Conservation (phyloP, 2,329 filamentous ascomycete genomes). For the Fusarium sp. region DNA sequence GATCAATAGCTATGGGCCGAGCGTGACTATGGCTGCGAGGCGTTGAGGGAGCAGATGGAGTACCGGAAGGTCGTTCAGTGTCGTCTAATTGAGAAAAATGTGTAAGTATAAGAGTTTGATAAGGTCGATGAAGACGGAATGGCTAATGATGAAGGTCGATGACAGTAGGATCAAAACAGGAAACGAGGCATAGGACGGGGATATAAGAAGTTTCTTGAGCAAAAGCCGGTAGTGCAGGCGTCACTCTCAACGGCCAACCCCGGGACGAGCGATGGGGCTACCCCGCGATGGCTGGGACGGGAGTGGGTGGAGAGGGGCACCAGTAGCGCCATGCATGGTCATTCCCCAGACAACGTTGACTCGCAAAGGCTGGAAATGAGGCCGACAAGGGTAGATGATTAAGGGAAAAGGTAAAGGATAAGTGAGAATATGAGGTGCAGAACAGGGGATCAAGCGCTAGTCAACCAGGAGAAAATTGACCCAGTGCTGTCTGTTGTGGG, state of each 20-base stretch:
- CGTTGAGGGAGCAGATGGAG: constrained; percentile 41
- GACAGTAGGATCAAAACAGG: constrained; percentile 34
- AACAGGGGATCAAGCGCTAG: background rate
- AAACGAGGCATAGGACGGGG: constrained; percentile 32
- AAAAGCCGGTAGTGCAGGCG: constrained; percentile 31
- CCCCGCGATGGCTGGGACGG: constrained; percentile 44
- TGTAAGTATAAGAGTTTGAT: constrained; percentile 23
- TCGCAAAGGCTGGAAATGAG: constrained; percentile 16
- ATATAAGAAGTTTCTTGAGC: constrained; percentile 31
- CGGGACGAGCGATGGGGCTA: constrained; percentile 42
- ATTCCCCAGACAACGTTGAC: constrained; percentile 23
- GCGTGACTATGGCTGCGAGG: constrained; percentile 49
- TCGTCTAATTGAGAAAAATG: constrained; percentile 35
- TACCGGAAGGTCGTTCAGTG: constrained; percentile 23
- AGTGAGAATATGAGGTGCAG: constrained; percentile 4
- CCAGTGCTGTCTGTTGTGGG: background rate
- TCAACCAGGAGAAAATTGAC: background rate
- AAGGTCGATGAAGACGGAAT: background rate
- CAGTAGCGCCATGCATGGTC: constrained; percentile 26
- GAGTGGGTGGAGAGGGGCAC: constrained; percentile 37
- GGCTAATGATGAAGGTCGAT: constrained; percentile 19
- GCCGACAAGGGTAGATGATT: constrained; percentile 22
- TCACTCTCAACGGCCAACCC: constrained; percentile 42
- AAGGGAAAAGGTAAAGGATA: constrained; percentile 12
- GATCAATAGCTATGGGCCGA: constrained; percentile 66